Evolutionary conservation across 164 flowering plant genomes (phyloP), one percentile per base, ranked within the genome.

Genomic region (Dillenia turbinata): DNA sequence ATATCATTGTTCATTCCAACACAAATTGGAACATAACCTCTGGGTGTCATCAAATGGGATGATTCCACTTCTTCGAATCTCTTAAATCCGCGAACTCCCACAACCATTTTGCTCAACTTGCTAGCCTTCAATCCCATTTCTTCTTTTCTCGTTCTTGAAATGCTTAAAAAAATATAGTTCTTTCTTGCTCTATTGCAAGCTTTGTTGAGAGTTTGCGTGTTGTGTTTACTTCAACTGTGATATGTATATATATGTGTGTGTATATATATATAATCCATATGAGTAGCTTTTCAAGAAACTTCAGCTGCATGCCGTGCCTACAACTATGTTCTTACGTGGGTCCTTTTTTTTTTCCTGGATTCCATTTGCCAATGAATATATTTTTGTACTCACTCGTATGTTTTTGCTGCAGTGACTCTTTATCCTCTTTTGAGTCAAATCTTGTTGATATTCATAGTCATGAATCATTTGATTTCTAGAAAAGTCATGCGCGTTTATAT

Each of bases 61-160:
- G 69, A 10, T 3, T 60, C 44, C 8, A 49, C 43, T 7, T 48
- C 70, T 51, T 62, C 51, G 7, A 60, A n/a, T 12, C 73, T 57
- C 24, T 64, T 64, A 13, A n/a, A 49, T 33, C 71, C 69, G 33
- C 48, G 12, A 12, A 8, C 49, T 0, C 60, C 66, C 9, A 33
- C 49, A 15, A 78, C 46, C 2, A 73, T 15, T 49, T 47, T 61
- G 17, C 70, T 67, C 44, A 76, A 22, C 67, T 70, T 78, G 47
- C 84, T 80, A 0, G 55, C 67, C 72, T 55, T 66, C n/a, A 63
- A 49, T 15, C 85, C 85, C 81, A 79, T 79, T n/a, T n/a, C 44
- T 33, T 33, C 7, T 33, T 33, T 33, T 33, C 40, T 33, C 40
- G 4, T 33, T 33, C 40, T 33, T 33, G 7, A 33, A 33, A 33